phyloP scores from a whole-genome alignment of 2,329 filamentous ascomycete genomes.

The Colletotrichum australisinense region DNA sequence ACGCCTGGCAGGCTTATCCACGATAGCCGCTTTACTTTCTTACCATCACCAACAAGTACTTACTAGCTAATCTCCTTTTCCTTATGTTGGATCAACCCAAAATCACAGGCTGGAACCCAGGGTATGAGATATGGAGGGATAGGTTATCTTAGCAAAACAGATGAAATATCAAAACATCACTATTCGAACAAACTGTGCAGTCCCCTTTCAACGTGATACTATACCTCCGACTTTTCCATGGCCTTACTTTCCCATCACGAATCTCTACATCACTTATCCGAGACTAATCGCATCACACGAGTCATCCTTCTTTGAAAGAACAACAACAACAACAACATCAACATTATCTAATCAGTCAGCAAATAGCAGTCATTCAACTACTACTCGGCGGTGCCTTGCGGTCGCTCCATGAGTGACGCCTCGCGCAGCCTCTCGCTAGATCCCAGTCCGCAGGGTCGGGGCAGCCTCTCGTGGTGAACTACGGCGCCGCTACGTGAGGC shows the following conservation, averaged over 20 bases:
- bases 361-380: background rate
- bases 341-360: background rate
- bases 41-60: background rate
- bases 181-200: slow-evolving; percentile 1
- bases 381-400: background rate
- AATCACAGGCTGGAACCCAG: slow-evolving; percentile 31
- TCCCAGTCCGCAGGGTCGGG: slow-evolving; percentile 32
- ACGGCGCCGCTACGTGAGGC: slow-evolving; percentile 11
- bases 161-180: slow-evolving; percentile 22
- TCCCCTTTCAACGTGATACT: background rate
- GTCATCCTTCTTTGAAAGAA: background rate
- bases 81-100: slow-evolving; percentile 17
- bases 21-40: background rate
- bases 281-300: background rate
- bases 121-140: slow-evolving; percentile 23
- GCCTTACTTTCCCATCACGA: background rate
- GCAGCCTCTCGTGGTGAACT: slow-evolving; percentile 24
- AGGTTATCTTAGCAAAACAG: slow-evolving; percentile 29
- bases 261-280: background rate
- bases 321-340: slow-evolving; percentile 6
- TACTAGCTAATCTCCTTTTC: slow-evolving; percentile 26
- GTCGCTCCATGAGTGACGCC: slow-evolving; percentile 10
- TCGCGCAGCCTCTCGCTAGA: slow-evolving; percentile 24
- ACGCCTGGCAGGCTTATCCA: background rate
- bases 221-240: background rate